A percentile compares a stretch with the other conserved stretches of the same genome.
Evolutionary conservation across 1,284 basidiomycete genomes (phyloP).

Genomic region (Apiotrichum domesticum): DNA sequence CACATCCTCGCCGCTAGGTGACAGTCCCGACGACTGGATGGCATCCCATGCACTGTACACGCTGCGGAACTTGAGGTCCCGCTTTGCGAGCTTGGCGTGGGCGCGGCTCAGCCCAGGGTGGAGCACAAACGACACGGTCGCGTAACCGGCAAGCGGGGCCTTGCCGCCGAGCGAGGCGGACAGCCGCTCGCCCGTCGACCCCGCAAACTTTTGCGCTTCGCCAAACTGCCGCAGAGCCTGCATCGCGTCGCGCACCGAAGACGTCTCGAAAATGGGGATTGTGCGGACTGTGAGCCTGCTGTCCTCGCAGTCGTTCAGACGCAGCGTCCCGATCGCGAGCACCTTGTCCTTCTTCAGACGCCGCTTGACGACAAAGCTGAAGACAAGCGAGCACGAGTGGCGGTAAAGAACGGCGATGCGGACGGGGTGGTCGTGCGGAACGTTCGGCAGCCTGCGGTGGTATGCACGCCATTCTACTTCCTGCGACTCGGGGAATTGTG

Average conservation of each 20-base stretch:
- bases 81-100: slow-evolving; percentile 37
- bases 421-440: slow-evolving; percentile 8
- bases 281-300: slow-evolving; percentile 16
- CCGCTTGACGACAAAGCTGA: slow-evolving; percentile 29
- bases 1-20: slow-evolving; percentile 8
- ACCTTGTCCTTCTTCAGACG: slow-evolving; percentile 37
- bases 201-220: background rate
- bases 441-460: background rate
- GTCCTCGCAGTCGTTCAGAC: slow-evolving; percentile 35
- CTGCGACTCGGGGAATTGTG: background rate
- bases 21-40: background rate
- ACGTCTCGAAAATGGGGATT: slow-evolving; percentile 36
- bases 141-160: slow-evolving; percentile 25
- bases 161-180: background rate
- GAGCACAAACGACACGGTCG: slow-evolving; percentile 29
- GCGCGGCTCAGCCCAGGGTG: slow-evolving; percentile 36
- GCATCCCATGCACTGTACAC: slow-evolving; percentile 46
- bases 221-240: slow-evolving; percentile 6
- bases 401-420: slow-evolving; percentile 43
- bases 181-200: background rate
- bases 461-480: background rate
- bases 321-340: slow-evolving; percentile 30
- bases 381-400: slow-evolving; percentile 41
- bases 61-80: slow-evolving; percentile 34
- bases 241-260: slow-evolving; percentile 26